Percentiles rank a stretch among this genome's conserved stretches.
These are phyloP conservation scores for Penicillium argentinense DNA, from an alignment of 495 filamentous ascomycete genomes.

Conservation along the genomic window DNA sequence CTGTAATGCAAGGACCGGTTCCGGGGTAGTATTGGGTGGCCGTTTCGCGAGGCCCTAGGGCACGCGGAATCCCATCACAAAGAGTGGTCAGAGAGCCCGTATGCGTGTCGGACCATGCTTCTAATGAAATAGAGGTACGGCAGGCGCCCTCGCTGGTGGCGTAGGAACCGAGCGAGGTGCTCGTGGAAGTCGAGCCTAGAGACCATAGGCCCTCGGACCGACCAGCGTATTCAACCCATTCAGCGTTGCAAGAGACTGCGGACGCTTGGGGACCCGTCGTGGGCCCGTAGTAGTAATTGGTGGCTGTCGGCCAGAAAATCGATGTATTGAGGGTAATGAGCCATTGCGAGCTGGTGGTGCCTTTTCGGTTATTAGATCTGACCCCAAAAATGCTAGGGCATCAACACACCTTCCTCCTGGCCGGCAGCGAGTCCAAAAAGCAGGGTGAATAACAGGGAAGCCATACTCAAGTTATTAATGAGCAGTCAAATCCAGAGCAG, in stretches of 20 bases:
- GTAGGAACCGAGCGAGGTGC: conserved; percentile 7
- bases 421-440: not conserved
- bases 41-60: conserved; percentile 20
- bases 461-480: not conserved
- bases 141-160: conserved; percentile 22
- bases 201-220: conserved; percentile 12
- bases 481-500: not conserved
- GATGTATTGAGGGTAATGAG: conserved; percentile 20
- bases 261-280: conserved; percentile 23
- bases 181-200: conserved; percentile 17
- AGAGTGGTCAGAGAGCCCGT: conserved; percentile 26
- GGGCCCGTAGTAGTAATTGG: conserved; percentile 28
- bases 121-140: not conserved
- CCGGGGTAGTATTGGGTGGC: conserved; percentile 20
- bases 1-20: conserved; percentile 16
- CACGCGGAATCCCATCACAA: conserved; percentile 21
- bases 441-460: not conserved
- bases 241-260: conserved; percentile 23
- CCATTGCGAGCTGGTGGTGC: conserved; percentile 25
- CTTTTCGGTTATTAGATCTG: not conserved
- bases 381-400: not conserved
- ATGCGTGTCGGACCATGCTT: conserved; percentile 12
- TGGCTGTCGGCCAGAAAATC: conserved; percentile 32
- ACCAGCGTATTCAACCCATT: conserved; percentile 20
- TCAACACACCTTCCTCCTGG: not conserved